phyloP scores from a whole-genome alignment of 768 basidiomycete genomes.

The Suillus hirtellus region DNA sequence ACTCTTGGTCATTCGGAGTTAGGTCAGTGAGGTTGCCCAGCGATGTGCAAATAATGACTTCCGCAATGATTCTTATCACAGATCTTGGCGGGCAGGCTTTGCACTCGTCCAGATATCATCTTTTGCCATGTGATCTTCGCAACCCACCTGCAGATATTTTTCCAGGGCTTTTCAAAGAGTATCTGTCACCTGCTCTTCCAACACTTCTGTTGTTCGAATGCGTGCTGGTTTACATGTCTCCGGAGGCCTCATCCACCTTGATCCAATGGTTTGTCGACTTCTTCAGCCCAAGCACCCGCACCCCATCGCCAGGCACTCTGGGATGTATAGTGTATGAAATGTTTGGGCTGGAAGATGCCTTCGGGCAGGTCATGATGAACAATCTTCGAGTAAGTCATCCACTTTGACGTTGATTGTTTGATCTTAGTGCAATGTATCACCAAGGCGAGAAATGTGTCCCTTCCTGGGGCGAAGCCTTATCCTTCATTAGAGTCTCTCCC shows the following conservation, averaged over 20 bases:
- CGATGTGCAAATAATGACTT: conserved; percentile 16
- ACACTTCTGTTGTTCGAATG: conserved; percentile 93
- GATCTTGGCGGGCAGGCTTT: conserved; percentile 64
- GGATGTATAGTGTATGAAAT: conserved; percentile 87
- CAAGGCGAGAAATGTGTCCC: conserved; percentile 67
- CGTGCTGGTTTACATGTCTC: conserved; percentile 85
- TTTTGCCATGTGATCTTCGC: conserved; percentile 80
- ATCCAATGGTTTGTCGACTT: conserved; percentile 73
- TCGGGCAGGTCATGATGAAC: conserved; percentile 90
- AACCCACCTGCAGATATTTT: conserved; percentile 51
- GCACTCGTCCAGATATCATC: conserved; percentile 58
- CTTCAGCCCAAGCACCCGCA: conserved; percentile 31
- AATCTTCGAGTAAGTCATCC: conserved; percentile 68
- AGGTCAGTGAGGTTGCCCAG: conserved; percentile 2
- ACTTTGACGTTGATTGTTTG: background rate
- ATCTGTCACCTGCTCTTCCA: conserved; percentile 65
- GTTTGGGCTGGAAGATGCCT: conserved; percentile 83
- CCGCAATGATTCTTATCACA: conserved; percentile 49
- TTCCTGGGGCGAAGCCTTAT: conserved; percentile 75
- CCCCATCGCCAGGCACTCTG: conserved; percentile 23
- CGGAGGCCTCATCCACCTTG: conserved; percentile 55
- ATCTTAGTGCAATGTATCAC: background rate
- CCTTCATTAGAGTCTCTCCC: conserved; percentile 54
- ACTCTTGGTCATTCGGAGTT: conserved; percentile 20
- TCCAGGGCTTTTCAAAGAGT: conserved; percentile 29